A percentile compares a stretch with the other conserved stretches of the same genome.
Conservation (phyloP, 2,329 filamentous ascomycete genomes). For the Colletotrichum sp. region DNA sequence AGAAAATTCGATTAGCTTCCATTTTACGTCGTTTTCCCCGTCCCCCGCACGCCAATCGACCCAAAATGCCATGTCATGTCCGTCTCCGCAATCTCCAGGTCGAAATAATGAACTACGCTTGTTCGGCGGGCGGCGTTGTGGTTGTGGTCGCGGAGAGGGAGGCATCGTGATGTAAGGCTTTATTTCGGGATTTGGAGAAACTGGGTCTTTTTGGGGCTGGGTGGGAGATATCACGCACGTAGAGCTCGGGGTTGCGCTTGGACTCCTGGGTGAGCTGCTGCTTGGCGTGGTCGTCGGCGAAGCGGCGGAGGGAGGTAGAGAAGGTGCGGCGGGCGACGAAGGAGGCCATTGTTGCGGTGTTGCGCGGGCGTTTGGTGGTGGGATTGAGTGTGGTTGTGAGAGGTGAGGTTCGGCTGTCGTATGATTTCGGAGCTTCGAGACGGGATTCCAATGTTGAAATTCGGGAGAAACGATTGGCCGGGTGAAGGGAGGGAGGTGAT, state of each 20-base stretch:
- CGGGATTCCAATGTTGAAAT: slow-evolving; percentile 12
- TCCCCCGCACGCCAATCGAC: background rate
- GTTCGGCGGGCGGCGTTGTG: background rate
- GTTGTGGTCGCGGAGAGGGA: background rate
- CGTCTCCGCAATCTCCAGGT: background rate
- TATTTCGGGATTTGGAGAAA: background rate
- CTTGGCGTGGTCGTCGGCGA: slow-evolving; percentile 45
- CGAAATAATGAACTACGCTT: background rate
- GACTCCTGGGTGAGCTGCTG: slow-evolving; percentile 60
- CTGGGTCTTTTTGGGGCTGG: background rate
- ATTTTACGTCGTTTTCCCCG: background rate
- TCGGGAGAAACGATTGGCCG: slow-evolving; percentile 24
- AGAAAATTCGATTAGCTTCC: slow-evolving; percentile 9
- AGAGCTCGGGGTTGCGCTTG: slow-evolving; percentile 57
- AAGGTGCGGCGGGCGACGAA: slow-evolving; percentile 61
- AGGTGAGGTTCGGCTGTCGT: slow-evolving; percentile 15
- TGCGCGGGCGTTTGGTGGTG: slow-evolving; percentile 22
- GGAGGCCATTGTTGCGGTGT: slow-evolving; percentile 56
- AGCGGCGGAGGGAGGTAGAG: slow-evolving; percentile 57
- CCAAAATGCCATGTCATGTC: background rate
- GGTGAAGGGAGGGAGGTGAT: background rate
- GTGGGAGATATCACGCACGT: slow-evolving; percentile 41
- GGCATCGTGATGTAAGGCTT: background rate
- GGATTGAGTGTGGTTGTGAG: slow-evolving; percentile 6
- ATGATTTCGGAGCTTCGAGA: slow-evolving; percentile 22